Base-by-base conservation (phyloP, 176 grass and related monocot genomes). In the Poa pratensis region DNA sequence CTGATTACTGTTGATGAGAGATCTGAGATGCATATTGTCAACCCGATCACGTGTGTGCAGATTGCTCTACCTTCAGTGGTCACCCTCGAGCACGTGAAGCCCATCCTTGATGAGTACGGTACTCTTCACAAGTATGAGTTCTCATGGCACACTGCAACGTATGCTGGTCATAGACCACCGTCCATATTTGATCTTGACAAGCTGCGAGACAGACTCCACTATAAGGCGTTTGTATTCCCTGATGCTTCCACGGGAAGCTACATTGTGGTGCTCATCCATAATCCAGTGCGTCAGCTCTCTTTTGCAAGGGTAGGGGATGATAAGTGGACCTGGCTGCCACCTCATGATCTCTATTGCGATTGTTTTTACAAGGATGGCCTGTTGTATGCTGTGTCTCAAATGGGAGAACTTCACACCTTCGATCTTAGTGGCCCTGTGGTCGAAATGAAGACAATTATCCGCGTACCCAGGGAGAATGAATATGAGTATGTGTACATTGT, bases 271-370 rank as follows among this genome's bases (percentile, higher is more conserved):
- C 64, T 67, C 30, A 67, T 37, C 64, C 64, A 67, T 3, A 37
- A 67, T 67, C 16, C 66, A 69, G 5, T 12, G 34, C 9, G 18
- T 12, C 66, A 69, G 66, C 66, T 69, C 0, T 69, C 66, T 69
- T 69, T 69, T 40, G 65, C 32, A 5, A 69, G 28, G 3, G 66
- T 40, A 10, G 66, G 66, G 66, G 66, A 20, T 69, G 66, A 69
- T 69, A 69, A n/a, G 28, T 69, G 66, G 77, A 80, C 77, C 4
- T 48, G 57, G 76, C 7, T 79, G 37, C 55, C 76, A 27, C 12
- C 13, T 26, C n/a, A 62, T 1, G 24, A 4, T 7, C 0, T 12
- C 35, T 24, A 63, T 79, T 0, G 6, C 0, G 77, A 79, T 39
- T 79, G 77, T 23, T 30, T 19, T 24, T 64, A 65, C 59, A 64